Percentiles rank a stretch among this genome's conserved stretches.
phyloP scores from a whole-genome alignment of 176 grass and related monocot genomes.

The Miscanthus lutarioriparius region DNA sequence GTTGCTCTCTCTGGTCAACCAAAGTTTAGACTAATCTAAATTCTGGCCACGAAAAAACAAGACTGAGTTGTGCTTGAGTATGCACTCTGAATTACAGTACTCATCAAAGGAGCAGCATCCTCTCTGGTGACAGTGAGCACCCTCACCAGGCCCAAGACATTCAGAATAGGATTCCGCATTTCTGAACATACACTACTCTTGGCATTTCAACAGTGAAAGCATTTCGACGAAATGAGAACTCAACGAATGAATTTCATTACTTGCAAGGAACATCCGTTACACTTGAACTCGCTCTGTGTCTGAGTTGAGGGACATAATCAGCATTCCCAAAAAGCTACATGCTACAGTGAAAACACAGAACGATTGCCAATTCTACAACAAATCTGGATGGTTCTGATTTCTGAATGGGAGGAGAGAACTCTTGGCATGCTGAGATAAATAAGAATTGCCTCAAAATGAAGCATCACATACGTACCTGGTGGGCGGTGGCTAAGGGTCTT shows the following conservation, averaged over 20 bases:
- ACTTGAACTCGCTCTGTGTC: slow-evolving; percentile 17
- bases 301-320: not conserved
- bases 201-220: not conserved
- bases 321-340: slow-evolving; percentile 24
- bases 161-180: not conserved
- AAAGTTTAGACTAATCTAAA: not conserved
- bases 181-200: not conserved
- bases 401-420: not conserved
- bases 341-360: not conserved
- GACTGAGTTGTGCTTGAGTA: not conserved
- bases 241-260: slow-evolving; percentile 25
- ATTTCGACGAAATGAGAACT: not conserved
- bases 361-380: slow-evolving; percentile 39
- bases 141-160: not conserved
- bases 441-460: slow-evolving; percentile 20
- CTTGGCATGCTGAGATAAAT: slow-evolving; percentile 36
- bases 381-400: slow-evolving; percentile 12
- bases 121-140: not conserved
- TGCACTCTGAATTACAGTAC: not conserved
- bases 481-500: not conserved
- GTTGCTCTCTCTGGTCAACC: not conserved
- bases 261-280: slow-evolving; percentile 24
- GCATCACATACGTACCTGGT: not conserved
- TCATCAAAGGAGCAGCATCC: not conserved
- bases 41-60: not conserved